These are phyloP conservation scores for Grammothele lineata DNA, from an alignment of 768 basidiomycete genomes.

Conservation along the genomic window DNA sequence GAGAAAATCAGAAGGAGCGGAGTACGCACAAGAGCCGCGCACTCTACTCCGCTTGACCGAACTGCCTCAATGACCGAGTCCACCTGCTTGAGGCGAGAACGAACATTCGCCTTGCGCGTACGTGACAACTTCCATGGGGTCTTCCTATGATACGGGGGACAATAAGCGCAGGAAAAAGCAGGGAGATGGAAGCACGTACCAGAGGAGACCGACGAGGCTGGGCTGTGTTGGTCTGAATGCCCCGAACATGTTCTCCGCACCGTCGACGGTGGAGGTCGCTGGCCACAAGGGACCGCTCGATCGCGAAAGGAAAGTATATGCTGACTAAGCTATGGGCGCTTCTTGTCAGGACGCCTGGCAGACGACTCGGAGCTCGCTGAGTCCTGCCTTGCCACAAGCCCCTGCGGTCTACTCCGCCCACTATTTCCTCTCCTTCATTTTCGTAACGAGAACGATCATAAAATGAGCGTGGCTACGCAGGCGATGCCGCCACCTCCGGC, in stretches of 20 bases:
- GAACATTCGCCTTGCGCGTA: conserved; percentile 90
- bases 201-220: conserved; percentile 75
- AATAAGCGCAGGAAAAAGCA: background rate
- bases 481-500: conserved; percentile 24
- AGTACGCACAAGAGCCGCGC: conserved; percentile 64
- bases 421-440: conserved; percentile 21
- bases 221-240: conserved; percentile 73
- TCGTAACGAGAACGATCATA: background rate
- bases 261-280: conserved; percentile 9
- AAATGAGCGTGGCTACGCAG: conserved; percentile 44
- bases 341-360: no score
- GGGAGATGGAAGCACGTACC: conserved; percentile 44
- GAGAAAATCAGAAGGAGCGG: background rate
- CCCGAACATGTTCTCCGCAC: conserved; percentile 63
- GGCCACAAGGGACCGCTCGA: conserved; percentile 7
- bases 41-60: conserved; percentile 74
- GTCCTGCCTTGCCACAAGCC: conserved; percentile 4
- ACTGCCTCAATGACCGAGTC: conserved; percentile 92
- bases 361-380: conserved; percentile 1
- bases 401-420: conserved; percentile 18
- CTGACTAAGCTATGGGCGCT: conserved; percentile 21
- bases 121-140: conserved; percentile 88
- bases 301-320: conserved; percentile 14
- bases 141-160: conserved; percentile 56
- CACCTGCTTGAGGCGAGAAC: conserved; percentile 85